Percentiles rank a stretch among this genome's conserved stretches.
These are phyloP conservation scores for Phytophthora citrophthora DNA, from an alignment of 352 stramenopile species.

Conservation along the genomic window DNA sequence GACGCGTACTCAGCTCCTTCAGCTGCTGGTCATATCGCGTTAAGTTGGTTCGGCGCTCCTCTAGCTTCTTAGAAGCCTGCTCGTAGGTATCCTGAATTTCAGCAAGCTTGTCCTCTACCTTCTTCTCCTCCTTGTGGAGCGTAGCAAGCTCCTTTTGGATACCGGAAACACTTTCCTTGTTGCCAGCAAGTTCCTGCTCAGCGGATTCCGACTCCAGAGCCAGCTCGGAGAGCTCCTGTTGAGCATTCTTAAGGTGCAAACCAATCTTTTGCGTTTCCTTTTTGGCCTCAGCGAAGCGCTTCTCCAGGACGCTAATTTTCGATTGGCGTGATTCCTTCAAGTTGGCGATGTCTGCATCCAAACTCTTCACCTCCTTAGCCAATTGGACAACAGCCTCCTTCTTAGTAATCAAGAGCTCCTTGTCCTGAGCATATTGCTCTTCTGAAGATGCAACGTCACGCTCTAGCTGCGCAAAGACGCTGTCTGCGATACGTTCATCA, in stretches of 20 bases:
- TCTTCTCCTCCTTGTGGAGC: conserved; percentile 74
- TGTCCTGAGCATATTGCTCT: conserved; percentile 77
- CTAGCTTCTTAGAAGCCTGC: conserved; percentile 65
- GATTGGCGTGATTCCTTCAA: conserved; percentile 83
- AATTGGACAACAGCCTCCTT: conserved; percentile 81
- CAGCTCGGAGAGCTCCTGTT: conserved; percentile 79
- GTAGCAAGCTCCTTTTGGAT: conserved; percentile 69
- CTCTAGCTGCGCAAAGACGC: conserved; percentile 81
- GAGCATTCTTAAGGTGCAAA: conserved; percentile 57
- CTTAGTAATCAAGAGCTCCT: conserved; percentile 62
- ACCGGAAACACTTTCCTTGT: conserved; percentile 52
- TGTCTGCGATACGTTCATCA: conserved; percentile 82
- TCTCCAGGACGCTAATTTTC: conserved; percentile 82
- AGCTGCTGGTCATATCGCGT: conserved; percentile 92
- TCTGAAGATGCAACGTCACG: conserved; percentile 69
- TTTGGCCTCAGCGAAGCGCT: conserved; percentile 76
- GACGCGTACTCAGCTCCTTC: conserved; percentile 84
- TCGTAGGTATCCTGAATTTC: conserved; percentile 72
- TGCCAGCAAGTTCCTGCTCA: conserved; percentile 65
- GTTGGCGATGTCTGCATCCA: conserved; percentile 85
- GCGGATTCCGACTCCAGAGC: conserved; percentile 78
- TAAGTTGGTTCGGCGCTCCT: conserved; percentile 72
- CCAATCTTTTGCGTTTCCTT: conserved; percentile 75
- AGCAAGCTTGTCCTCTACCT: conserved; percentile 69
- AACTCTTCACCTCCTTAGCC: conserved; percentile 67